Conservation (phyloP, 441 rosid species). For the Aquilaria agallochum region DNA sequence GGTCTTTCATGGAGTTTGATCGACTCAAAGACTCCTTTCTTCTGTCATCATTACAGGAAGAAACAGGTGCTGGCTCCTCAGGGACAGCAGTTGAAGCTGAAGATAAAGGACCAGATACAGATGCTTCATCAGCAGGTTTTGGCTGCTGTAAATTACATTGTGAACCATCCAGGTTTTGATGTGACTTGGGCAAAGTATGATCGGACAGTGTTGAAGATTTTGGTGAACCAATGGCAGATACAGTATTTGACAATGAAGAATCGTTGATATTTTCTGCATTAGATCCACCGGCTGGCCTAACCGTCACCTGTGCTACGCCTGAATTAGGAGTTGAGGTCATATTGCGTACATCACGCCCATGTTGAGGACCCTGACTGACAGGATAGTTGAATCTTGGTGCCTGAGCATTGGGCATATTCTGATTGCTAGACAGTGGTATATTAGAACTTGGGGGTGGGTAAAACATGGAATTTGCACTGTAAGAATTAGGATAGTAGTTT, state of each 20-base stretch:
- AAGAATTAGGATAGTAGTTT: slow-evolving; percentile 56
- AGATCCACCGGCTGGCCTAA: slow-evolving; percentile 42
- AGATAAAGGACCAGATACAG: slow-evolving; percentile 13
- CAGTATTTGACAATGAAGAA: slow-evolving; percentile 19
- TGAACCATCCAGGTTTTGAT: slow-evolving; percentile 33
- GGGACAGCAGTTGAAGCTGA: slow-evolving; percentile 22
- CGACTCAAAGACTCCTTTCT: slow-evolving; percentile 39
- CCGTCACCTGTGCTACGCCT: slow-evolving; percentile 42
- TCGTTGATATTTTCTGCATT: slow-evolving; percentile 27
- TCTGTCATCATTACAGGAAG: slow-evolving; percentile 25
- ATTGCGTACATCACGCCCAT: slow-evolving; percentile 41
- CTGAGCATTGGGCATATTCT: slow-evolving; percentile 60
- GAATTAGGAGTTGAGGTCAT: slow-evolving; percentile 30
- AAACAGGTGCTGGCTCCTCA: slow-evolving; percentile 25
- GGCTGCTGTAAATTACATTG: slow-evolving; percentile 36
- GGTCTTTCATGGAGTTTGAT: slow-evolving; percentile 56
- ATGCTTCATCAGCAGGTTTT: slow-evolving; percentile 30
- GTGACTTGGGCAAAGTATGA: slow-evolving; percentile 26
- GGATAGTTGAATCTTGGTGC: slow-evolving; percentile 52
- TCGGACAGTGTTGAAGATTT: slow-evolving; percentile 35
- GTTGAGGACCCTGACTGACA: slow-evolving; percentile 57
- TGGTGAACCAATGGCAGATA: slow-evolving; percentile 31
- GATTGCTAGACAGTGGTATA: slow-evolving; percentile 52
- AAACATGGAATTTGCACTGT: slow-evolving; percentile 34
- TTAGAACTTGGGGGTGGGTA: slow-evolving; percentile 42